Conservation (phyloP, 768 basidiomycete genomes). For the Lactarius quietus region DNA sequence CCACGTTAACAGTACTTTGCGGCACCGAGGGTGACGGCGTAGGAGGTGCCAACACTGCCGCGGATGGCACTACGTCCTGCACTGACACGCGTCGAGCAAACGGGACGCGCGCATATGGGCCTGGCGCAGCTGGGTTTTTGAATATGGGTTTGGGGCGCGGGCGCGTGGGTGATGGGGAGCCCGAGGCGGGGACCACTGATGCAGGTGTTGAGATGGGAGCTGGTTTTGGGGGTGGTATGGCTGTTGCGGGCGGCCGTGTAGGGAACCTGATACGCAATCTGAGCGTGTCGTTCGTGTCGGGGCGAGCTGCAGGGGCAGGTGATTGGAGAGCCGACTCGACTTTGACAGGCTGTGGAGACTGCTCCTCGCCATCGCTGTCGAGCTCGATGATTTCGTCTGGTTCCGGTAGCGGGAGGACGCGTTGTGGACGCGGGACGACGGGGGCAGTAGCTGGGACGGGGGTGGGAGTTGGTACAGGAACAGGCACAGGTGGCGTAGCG, state of each 20-base stretch:
- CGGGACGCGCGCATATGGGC: conserved; percentile 16
- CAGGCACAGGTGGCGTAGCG: not conserved
- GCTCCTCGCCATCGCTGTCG: conserved; percentile 21
- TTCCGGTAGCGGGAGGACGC: not conserved
- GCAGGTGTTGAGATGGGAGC: not conserved
- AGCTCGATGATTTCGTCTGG: conserved; percentile 17
- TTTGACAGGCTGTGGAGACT: not conserved
- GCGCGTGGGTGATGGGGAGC: conserved; percentile 15
- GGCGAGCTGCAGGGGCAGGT: not conserved
- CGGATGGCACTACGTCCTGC: not conserved
- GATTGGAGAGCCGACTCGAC: not conserved
- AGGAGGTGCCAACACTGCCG: not conserved
- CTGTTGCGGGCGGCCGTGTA: not conserved
- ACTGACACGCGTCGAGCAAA: conserved; percentile 7
- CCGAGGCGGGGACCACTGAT: not conserved
- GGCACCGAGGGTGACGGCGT: not conserved
- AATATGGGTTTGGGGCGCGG: conserved; percentile 23
- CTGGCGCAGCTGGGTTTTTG: conserved; percentile 13
- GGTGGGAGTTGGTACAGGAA: not conserved
- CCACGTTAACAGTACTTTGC: not conserved
- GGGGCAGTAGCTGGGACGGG: not conserved
- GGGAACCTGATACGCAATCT: conserved; percentile 18
- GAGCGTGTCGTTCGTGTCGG: conserved; percentile 10
- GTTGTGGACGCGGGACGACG: not conserved
- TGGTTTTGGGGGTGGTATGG: not conserved